Conservation (phyloP, 441 rosid genomes). For the Theobroma grandiflorum region DNA sequence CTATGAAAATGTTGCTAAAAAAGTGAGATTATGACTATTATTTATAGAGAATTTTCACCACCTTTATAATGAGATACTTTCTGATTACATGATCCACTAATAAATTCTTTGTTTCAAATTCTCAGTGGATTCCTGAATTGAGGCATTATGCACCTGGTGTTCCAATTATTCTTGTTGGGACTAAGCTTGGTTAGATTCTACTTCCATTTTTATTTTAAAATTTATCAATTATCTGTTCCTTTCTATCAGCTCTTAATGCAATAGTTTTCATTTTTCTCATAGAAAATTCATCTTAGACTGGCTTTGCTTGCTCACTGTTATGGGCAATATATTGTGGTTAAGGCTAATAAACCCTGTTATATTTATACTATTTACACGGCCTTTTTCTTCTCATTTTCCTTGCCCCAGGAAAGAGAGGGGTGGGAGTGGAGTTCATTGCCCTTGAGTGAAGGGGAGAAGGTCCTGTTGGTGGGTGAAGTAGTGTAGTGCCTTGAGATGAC, state of each 20-base stretch:
- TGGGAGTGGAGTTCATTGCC: background rate
- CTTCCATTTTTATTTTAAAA: slow-evolving; percentile 14
- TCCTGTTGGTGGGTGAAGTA: background rate
- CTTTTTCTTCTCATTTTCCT: slow-evolving; percentile 20
- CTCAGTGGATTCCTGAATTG: slow-evolving; percentile 94
- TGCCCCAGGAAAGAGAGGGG: background rate
- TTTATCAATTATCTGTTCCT: slow-evolving; percentile 15
- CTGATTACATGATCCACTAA: slow-evolving; percentile 31
- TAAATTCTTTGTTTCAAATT: slow-evolving; percentile 28
- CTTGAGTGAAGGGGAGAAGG: background rate
- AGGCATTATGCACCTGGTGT: slow-evolving; percentile 96
- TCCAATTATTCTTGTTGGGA: slow-evolving; percentile 91
- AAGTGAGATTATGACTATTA: slow-evolving; percentile 44
- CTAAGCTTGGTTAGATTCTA: slow-evolving; percentile 80
- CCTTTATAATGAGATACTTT: slow-evolving; percentile 12
- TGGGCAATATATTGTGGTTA: background rate
- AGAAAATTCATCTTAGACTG: background rate
- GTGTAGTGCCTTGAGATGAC: slow-evolving; percentile 4
- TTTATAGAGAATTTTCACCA: slow-evolving; percentile 21
- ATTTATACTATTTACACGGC: background rate
- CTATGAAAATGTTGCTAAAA: slow-evolving; percentile 89
- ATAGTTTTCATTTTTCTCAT: background rate
- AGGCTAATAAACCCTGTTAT: background rate
- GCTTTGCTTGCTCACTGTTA: background rate
- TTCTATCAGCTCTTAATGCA: background rate